phyloP scores from a whole-genome alignment of 352 stramenopile species.

The Pythium angustatum region DNA sequence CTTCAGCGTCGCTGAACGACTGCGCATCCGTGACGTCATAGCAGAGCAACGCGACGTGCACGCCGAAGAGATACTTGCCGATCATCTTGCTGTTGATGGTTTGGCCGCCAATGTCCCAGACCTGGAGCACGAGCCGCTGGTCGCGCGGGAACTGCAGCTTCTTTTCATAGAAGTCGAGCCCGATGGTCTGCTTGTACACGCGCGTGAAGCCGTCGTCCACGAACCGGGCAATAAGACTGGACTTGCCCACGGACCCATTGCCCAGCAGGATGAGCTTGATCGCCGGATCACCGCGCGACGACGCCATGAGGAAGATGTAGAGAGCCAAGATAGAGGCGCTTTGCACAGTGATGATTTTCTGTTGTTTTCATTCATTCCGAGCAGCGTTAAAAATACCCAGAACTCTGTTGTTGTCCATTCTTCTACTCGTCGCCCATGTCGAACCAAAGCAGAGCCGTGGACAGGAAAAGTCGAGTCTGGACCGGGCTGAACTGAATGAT shows the following conservation, averaged over 20 bases:
- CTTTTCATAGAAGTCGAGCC: conserved; percentile 89
- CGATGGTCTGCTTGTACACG: conserved; percentile 88
- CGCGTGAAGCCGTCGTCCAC: conserved; percentile 76
- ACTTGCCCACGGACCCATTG: conserved; percentile 88
- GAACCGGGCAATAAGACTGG: conserved; percentile 82
- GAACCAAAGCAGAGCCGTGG: background rate
- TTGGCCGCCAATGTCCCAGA: conserved; percentile 90
- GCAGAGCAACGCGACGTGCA: conserved; percentile 78
- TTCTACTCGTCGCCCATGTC: background rate
- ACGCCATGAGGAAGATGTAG: conserved; percentile 6
- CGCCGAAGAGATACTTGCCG: conserved; percentile 80
- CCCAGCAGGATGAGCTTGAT: conserved; percentile 87
- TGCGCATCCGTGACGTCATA: conserved; percentile 87
- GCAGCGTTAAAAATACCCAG: conserved; percentile 9
- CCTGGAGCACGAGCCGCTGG: conserved; percentile 73
- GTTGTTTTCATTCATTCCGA: conserved; percentile 5
- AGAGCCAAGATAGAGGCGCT: background rate
- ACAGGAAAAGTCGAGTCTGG: conserved; percentile 1
- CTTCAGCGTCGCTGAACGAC: conserved; percentile 79
- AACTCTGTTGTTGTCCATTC: conserved; percentile 4
- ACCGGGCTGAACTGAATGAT: background rate
- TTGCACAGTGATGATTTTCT: background rate
- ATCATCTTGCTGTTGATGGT: conserved; percentile 90
- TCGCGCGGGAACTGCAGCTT: conserved; percentile 75
- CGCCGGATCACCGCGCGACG: conserved; percentile 43